Base-by-base conservation (phyloP, 306 rosid genomes). In the Acmispon strigosus region DNA sequence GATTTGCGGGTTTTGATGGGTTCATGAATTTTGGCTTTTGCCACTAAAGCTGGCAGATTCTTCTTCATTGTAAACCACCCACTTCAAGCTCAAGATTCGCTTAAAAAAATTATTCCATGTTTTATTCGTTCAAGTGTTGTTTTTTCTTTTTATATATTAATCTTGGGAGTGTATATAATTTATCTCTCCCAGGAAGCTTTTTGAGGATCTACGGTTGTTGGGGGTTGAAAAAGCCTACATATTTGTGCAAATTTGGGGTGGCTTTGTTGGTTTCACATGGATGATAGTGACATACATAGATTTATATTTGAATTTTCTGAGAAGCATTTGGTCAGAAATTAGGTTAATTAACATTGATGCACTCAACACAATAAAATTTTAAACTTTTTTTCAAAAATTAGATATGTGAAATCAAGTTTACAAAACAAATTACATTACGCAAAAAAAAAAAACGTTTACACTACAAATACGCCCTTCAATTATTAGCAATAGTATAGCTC, bases 41-140 rank as follows among this genome's bases (percentile, higher is more conserved):
- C 62, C 65, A 59, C 47, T 47, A 82, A 78, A 84, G 85, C 86
- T 84, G 79, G 78, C 80, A 76, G 82, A 81, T 87, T 83, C 81
- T 60, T 66, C 66, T n/a, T 54, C 69, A 79, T 68, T 83, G 89
- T 83, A 80, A 76, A 79, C 84, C 84, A 76, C 62, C 78, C 67
- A 43, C 69, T 37, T 55, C 17, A 49, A 66, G 76, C 43, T 55
- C 17, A 49, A 66, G 76, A 77, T 84, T 90, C 76, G 71, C 75
- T 72, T n/a, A 17, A 45, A 74, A 39, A 34, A 51, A 27, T 32
- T 66, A 79, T 74, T 82, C 86, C 57, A n/a, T 73, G 71, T 68
- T 66, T 68, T 45, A 71, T 72, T 55, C 45, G 45, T 58, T 73
- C n/a, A 66, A 57, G 78, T 67, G 32, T 27, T 27, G 32, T 20